phyloP scores from a whole-genome alignment of 306 rosid genomes.

The Hippophae tibetana region DNA sequence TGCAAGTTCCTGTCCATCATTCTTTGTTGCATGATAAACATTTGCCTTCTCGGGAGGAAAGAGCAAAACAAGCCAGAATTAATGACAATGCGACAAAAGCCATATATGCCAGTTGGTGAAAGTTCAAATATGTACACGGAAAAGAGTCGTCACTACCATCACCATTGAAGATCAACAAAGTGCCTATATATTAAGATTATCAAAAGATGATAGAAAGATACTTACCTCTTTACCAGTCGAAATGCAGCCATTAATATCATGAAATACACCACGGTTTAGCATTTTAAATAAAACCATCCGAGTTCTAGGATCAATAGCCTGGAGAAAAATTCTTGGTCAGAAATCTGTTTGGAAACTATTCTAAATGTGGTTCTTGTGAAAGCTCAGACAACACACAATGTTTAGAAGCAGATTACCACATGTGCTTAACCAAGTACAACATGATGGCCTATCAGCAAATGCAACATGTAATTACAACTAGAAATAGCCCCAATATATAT shows the following conservation, averaged over 20 bases:
- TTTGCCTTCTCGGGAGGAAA: constrained; percentile 54
- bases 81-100: not conserved
- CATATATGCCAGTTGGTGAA: not conserved
- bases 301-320: constrained; percentile 97
- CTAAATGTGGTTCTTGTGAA: not conserved
- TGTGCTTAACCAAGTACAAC: too few relatives aligned
- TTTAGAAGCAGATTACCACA: not conserved
- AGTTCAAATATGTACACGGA: not conserved
- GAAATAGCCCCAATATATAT: too few relatives aligned
- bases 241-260: constrained; percentile 90
- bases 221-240: constrained; percentile 91
- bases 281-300: constrained; percentile 85
- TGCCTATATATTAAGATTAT: not conserved
- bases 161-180: not conserved
- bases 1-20: constrained; percentile 73
- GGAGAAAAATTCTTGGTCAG: constrained; percentile 19
- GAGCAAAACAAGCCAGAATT: not conserved
- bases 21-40: constrained; percentile 89
- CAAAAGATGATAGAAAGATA: not conserved
- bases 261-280: constrained; percentile 74
- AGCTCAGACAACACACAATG: not conserved
- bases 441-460: too few relatives aligned
- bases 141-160: not conserved
- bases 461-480: too few relatives aligned
- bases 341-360: not conserved